phyloP scores from a whole-genome alignment of 805 yeast genomes.

The Kockiozyma suomiensis region DNA sequence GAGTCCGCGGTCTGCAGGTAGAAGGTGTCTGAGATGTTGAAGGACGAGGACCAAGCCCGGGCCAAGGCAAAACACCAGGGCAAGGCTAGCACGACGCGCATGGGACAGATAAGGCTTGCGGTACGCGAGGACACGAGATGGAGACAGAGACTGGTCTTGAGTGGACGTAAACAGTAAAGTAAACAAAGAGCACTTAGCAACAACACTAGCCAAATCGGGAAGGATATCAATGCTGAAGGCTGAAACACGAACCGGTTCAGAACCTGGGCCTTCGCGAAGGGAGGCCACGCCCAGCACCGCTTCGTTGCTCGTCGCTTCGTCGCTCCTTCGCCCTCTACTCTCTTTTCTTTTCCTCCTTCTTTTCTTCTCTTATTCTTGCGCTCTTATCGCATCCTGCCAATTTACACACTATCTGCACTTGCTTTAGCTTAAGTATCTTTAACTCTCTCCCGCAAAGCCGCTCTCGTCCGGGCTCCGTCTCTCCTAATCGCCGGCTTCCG shows the following conservation, averaged over 20 bases:
- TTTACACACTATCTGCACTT: too few species aligned
- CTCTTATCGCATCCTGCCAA: too few species aligned
- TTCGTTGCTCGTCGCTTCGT: not conserved
- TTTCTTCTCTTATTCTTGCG: not conserved
- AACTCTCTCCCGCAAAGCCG: too few species aligned
- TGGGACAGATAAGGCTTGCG: not conserved
- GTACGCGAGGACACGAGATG: not conserved
- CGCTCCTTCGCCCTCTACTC: not conserved
- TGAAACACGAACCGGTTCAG: conserved; percentile 2
- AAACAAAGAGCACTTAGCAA: not conserved
- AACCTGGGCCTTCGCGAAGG: not conserved
- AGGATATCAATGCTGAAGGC: not conserved
- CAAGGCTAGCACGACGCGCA: not conserved
- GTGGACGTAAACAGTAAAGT: not conserved
- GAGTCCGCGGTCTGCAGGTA: conserved; percentile 24
- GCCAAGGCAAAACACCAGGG: not conserved
- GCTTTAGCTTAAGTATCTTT: too few species aligned
- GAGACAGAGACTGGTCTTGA: not conserved
- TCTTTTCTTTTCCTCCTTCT: not conserved
- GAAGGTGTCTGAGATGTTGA: conserved; percentile 17
- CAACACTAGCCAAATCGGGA: not conserved
- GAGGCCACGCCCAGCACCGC: not conserved
- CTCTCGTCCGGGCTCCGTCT: too few species aligned
- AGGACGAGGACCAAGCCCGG: conserved; percentile 23
- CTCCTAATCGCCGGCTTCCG: not conserved